phyloP scores from a whole-genome alignment of 371 early-diverging fungal species.

The Basidiobolus meristosporus region DNA sequence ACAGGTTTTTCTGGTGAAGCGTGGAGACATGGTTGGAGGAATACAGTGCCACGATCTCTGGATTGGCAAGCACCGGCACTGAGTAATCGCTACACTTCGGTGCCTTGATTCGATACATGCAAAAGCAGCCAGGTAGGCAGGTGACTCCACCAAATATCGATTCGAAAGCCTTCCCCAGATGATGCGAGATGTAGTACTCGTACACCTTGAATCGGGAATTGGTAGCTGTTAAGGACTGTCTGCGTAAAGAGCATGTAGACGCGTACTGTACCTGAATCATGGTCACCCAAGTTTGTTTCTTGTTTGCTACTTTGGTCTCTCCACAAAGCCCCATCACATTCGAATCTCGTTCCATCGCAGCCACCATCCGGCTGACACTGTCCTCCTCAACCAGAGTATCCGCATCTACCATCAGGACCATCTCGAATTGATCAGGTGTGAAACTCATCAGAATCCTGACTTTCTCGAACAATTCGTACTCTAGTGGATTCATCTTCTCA shows the following conservation, averaged over 20 bases:
- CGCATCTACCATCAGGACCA: constrained; percentile 91
- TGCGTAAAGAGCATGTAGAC: background rate
- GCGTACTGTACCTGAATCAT: constrained; percentile 53
- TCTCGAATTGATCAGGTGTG: constrained; percentile 66
- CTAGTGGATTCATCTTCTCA: constrained; percentile 83
- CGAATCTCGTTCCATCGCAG: constrained; percentile 57
- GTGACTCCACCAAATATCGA: constrained; percentile 89
- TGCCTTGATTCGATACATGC: constrained; percentile 75
- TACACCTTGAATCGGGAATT: background rate
- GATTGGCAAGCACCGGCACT: constrained; percentile 76
- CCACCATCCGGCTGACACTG: constrained; percentile 46
- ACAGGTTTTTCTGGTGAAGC: constrained; percentile 94
- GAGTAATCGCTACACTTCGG: constrained; percentile 43
- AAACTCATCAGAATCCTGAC: constrained; percentile 62
- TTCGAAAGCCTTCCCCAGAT: constrained; percentile 84
- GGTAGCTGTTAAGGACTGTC: background rate
- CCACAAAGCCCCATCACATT: constrained; percentile 68
- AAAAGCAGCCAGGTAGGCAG: constrained; percentile 92
- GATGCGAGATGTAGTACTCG: constrained; percentile 92
- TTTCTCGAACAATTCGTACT: constrained; percentile 80
- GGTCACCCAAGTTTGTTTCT: constrained; percentile 61
- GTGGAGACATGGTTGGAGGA: constrained; percentile 88
- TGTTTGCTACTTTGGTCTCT: constrained; percentile 67
- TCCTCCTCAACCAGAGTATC: constrained; percentile 74
- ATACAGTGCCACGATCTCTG: constrained; percentile 80